Evolutionary conservation across 306 rosid species (phyloP).

Genomic region (Quillaja saponaria): DNA sequence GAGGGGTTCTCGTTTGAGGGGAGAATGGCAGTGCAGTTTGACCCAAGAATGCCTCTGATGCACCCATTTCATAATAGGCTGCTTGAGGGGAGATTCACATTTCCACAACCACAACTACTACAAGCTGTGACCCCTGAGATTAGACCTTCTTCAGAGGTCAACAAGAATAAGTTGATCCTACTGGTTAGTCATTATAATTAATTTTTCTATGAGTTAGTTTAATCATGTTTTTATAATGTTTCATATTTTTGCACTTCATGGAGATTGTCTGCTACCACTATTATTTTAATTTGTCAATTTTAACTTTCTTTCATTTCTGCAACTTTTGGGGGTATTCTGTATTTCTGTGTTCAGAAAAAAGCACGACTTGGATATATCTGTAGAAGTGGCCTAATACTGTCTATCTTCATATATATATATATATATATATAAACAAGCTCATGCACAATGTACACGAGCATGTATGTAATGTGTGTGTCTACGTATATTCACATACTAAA

Average conservation of each 20-base stretch:
- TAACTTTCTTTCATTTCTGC: too few species aligned
- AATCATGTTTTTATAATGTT: not conserved
- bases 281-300: not conserved
- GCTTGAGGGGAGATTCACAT: not conserved
- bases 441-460: too few species aligned
- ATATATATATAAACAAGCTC: too few species aligned
- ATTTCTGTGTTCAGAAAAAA: too few species aligned
- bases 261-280: not conserved
- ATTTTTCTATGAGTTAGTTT: not conserved
- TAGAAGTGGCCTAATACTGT: too few species aligned
- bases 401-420: too few species aligned
- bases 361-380: too few species aligned
- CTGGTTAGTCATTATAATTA: constrained; percentile 43
- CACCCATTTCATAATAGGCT: constrained; percentile 2
- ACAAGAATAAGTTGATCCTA: constrained; percentile 36
- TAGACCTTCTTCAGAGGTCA: constrained; percentile 3
- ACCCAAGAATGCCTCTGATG: constrained; percentile 2
- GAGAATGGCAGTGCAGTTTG: constrained; percentile 10
- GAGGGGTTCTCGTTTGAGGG: constrained; percentile 12
- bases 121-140: constrained; percentile 6
- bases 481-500: too few species aligned
- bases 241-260: constrained; percentile 4
- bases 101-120: not conserved
- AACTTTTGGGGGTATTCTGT: too few species aligned
- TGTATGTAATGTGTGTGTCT: too few species aligned